Base-by-base conservation (phyloP, 192 early-diverging fungal genomes). In the Coemansia sp. region DNA sequence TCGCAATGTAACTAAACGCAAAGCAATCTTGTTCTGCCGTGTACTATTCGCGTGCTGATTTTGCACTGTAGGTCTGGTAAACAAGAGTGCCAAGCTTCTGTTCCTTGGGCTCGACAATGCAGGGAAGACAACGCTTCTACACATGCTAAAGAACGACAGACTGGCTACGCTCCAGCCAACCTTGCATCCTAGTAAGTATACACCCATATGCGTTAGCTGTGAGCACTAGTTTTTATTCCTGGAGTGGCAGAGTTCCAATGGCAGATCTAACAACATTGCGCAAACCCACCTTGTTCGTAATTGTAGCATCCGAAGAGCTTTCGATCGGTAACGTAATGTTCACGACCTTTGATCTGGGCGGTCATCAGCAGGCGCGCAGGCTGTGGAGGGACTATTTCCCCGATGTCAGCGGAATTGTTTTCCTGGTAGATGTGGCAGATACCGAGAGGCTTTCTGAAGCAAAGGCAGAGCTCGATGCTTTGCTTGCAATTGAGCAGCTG, bases 321-420 rank as follows among this genome's bases (percentile, higher is more conserved):
- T 88, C 95, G 26, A 97, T 99, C 80, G 95, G 92, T 68, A 97
- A 96, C 73, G 91, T 98, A 68, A 92, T 90, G 76, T 98, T 99
- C 85, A 98, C 93, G 48, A 99, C 97, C 41, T 97, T 92, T 68
- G 97, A 99, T 89, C 85, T 99, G 62, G 97, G 97, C 69, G 97
- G 97, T 26, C 97, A 99, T 85, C 82, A 86, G 76, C 95, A 97
- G 83, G 93, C 97, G 47, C 95, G 97, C 61, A 90, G 97, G 68
- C 87, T 99, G 73, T 99, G 97, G 97, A 94, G 93, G 80, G 95
- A 99, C 74, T 99, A 99, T 82, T 98, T 97, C 83, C 95, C 96
- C 45, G 97, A 98, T 73, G 96, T 98, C 63, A 90, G 92, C 67
- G 97, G 96, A 45, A 97, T 99, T 69, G 95, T 99, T 61, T 99